phyloP scores from a whole-genome alignment of 2,329 filamentous ascomycete genomes.

The Gremmenia infestans region DNA sequence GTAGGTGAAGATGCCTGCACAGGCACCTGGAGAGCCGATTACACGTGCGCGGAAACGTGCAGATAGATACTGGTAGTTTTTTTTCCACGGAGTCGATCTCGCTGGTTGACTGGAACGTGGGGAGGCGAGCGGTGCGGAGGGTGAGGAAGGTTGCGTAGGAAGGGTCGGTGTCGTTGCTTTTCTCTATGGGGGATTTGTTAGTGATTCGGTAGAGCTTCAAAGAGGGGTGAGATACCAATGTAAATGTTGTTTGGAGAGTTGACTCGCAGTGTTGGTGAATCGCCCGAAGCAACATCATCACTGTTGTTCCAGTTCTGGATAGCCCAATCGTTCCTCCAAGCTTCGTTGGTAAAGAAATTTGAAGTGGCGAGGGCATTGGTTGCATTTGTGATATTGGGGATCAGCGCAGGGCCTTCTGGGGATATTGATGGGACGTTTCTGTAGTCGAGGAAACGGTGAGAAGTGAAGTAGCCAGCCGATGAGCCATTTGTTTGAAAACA shows the following conservation, averaged over 20 bases:
- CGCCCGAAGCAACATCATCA: constrained; percentile 12
- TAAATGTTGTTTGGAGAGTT: constrained; percentile 29
- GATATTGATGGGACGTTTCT: constrained; percentile 16
- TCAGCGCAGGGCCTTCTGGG: constrained; percentile 11
- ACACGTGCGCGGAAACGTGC: constrained; percentile 27
- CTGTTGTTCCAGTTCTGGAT: constrained; percentile 29
- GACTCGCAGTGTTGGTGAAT: constrained; percentile 23
- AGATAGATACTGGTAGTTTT: constrained; percentile 28
- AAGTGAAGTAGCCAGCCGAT: constrained; percentile 25
- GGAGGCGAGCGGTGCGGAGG: constrained; percentile 26
- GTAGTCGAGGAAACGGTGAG: constrained; percentile 29
- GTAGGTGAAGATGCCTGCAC: constrained; percentile 31
- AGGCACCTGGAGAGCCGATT: constrained; percentile 26
- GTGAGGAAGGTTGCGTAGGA: constrained; percentile 27
- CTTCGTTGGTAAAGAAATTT: constrained; percentile 18
- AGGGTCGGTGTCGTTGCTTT: constrained; percentile 13
- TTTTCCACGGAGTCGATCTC: constrained; percentile 26
- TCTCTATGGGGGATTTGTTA: constrained; percentile 10
- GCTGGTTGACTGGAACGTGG: constrained; percentile 26
- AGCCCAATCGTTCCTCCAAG: constrained; percentile 26
- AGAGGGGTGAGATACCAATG: constrained; percentile 17
- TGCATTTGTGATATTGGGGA: constrained; percentile 12
- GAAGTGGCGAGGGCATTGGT: constrained; percentile 18
- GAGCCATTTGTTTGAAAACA: constrained; percentile 27
- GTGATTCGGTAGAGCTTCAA: background rate